Base-by-base conservation (phyloP, 306 rosid genomes). In the Prunus davidiana region DNA sequence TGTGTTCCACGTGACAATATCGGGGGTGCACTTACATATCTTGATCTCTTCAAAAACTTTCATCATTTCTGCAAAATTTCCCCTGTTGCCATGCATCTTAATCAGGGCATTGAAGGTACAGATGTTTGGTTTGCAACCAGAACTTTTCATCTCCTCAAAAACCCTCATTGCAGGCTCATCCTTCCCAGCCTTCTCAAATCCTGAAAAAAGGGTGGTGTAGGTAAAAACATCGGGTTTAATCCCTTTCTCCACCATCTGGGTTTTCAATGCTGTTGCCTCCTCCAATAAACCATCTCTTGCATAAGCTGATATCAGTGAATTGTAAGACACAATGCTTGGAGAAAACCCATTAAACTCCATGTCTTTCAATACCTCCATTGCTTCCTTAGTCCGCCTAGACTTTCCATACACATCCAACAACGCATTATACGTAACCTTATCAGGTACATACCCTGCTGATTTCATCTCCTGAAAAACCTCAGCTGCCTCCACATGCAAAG, bases 1-100 rank as follows among this genome's bases (percentile, higher is more conserved):
- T 16, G 97, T 87, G 84, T 94, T 94, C 97, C 98, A 94, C 64
- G 97, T 92, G 79, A 90, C 98, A 83, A 94, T 90, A 78, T 92
- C 95, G 10, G 98, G 96, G 47, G 79, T 72, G 72, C 91, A 92
- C 54, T 78, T 83, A 81, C 84, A 87, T 20, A 28, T 60, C 80
- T 85, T 88, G 62, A 92, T 88, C 80, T 92, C 93, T 54, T 89
- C 97, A 61, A 94, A 90, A 22, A 92, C 89, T 38, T 86, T 85
- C 98, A 92, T 94, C 98, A 94, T 94, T 46, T 94, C 95, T 2
- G 64, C 81, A 72, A 94, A 94, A 41, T 84, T 94, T 18, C 96
- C 97, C 55, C 98, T 81, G 80, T 90, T 92, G 46, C 96, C 97
- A 77, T 95, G 87, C 97, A 95, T 89, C 92, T 90, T 95, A 58